These are phyloP conservation scores for Myriosclerotinia duriaeana DNA, from an alignment of 2,329 filamentous ascomycete genomes.

Conservation along the genomic window DNA sequence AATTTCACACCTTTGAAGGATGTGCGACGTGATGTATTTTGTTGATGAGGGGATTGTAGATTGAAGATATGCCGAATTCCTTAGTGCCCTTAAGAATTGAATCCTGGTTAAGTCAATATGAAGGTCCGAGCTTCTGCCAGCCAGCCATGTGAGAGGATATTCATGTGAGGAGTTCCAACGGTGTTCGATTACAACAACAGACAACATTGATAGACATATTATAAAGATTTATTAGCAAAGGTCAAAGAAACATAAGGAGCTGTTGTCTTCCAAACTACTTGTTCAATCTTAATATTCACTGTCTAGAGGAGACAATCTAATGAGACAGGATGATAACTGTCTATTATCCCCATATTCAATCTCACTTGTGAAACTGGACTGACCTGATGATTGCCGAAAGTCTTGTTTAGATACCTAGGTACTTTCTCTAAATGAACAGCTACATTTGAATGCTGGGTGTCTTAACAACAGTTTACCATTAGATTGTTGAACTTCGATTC, in stretches of 20 bases:
- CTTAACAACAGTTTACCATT: background rate
- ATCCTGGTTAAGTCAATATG: background rate
- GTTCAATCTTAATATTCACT: background rate
- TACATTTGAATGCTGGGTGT: background rate
- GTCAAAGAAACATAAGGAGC: background rate
- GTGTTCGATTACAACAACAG: background rate
- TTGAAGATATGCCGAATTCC: background rate
- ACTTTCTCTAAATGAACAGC: background rate
- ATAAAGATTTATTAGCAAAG: background rate
- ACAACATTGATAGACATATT: background rate
- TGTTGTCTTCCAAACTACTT: background rate
- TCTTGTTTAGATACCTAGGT: background rate
- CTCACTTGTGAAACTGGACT: background rate
- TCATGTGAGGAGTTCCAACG: too few species aligned
- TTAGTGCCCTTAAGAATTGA: slow-evolving; percentile 1
- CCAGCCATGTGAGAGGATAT: background rate
- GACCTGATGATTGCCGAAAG: background rate
- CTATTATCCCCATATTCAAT: background rate
- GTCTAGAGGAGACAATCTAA: background rate
- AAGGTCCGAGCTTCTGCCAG: background rate
- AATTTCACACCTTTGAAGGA: background rate
- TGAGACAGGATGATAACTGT: background rate
- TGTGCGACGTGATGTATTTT: slow-evolving; percentile 10
- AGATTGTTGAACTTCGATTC: too few species aligned
- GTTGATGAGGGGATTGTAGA: slow-evolving; percentile 2